phyloP scores from a whole-genome alignment of 176 grass and related monocot genomes.

The Oropetium thomaeum region DNA sequence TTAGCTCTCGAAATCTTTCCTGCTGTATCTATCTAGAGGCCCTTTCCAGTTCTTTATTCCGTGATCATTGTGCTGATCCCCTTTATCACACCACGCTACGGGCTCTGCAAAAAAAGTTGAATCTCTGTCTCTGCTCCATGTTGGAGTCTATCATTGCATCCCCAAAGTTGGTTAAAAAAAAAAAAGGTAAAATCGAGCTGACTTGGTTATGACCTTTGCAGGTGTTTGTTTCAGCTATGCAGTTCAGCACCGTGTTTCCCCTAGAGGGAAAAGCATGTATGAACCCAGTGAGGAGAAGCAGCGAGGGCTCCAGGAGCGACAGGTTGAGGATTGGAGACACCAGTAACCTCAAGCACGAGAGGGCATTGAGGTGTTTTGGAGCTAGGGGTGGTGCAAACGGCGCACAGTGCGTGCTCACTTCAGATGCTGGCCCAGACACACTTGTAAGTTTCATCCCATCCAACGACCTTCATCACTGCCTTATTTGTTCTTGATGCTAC shows the following conservation, averaged over 20 bases:
- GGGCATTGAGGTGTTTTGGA: slow-evolving; percentile 34
- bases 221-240: slow-evolving; percentile 56
- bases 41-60: slow-evolving; percentile 1
- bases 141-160: neutral
- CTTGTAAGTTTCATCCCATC: slow-evolving; percentile 31
- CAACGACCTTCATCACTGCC: neutral
- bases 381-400: slow-evolving; percentile 5
- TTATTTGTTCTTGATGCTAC: neutral
- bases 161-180: neutral
- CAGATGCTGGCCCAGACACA: slow-evolving; percentile 43
- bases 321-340: slow-evolving; percentile 35
- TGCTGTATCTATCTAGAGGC: neutral
- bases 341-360: slow-evolving; percentile 36
- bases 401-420: slow-evolving; percentile 51
- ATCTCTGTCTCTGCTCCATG: neutral
- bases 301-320: neutral
- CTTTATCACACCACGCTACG: neutral
- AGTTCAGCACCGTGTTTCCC: slow-evolving; percentile 54
- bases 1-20: slow-evolving; percentile 44
- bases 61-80: slow-evolving; percentile 27
- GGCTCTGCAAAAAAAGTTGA: neutral
- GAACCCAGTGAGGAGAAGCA: slow-evolving; percentile 37
- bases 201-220: neutral
- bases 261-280: slow-evolving; percentile 55
- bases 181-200: neutral